phyloP scores from a whole-genome alignment of 306 rosid genomes.

The Cucumis cinereus region DNA sequence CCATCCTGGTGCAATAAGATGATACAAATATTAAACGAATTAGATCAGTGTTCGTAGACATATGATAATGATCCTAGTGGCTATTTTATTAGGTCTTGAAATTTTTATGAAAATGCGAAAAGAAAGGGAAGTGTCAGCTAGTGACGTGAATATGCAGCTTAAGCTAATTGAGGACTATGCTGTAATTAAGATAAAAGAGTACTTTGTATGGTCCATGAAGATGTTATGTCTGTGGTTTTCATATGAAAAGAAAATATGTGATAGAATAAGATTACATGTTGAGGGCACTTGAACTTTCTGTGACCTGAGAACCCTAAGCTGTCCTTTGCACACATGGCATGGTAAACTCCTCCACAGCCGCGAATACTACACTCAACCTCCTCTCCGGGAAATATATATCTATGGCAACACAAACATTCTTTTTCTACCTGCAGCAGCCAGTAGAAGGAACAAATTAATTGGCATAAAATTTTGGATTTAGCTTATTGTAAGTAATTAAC shows the following conservation, averaged over 20 bases:
- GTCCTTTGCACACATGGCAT: slow-evolving; percentile 45
- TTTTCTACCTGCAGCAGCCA: slow-evolving; percentile 33
- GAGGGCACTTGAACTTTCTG: slow-evolving; percentile 79
- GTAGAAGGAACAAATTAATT: background rate
- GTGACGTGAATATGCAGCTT: background rate
- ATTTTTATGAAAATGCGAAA: background rate
- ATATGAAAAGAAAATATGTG: background rate
- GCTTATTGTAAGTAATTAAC: too few species aligned
- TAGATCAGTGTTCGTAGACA: background rate
- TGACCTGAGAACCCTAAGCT: slow-evolving; percentile 22
- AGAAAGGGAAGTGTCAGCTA: background rate
- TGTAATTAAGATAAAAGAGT: background rate
- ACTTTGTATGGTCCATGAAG: background rate
- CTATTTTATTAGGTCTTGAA: background rate
- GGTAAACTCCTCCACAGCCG: slow-evolving; percentile 52
- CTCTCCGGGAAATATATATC: slow-evolving; percentile 33
- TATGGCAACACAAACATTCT: slow-evolving; percentile 44
- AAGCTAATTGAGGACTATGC: background rate
- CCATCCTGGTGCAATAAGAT: background rate
- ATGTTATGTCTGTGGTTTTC: background rate
- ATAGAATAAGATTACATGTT: slow-evolving; percentile 39
- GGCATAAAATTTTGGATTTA: background rate
- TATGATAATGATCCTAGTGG: background rate
- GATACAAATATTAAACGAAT: background rate
- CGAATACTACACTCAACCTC: slow-evolving; percentile 54